Conservation (phyloP, 371 early-diverging fungal genomes). For the Mucor irregularis region DNA sequence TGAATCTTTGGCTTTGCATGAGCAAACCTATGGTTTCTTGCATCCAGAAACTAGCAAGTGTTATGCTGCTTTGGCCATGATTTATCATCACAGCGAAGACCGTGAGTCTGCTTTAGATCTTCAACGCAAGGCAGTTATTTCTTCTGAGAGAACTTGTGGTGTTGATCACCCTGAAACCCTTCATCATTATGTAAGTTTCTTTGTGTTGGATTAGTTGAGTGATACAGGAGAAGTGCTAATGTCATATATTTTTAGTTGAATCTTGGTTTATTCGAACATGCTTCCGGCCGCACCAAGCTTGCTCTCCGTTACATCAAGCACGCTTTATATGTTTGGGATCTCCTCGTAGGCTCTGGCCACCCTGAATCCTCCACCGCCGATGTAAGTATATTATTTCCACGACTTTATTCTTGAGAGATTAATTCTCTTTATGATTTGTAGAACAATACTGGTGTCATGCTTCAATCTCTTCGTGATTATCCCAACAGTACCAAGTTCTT, state of each 20-base stretch:
- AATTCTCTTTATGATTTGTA: slow-evolving; percentile 17
- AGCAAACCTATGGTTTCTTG: slow-evolving; percentile 90
- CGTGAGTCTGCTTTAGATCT: slow-evolving; percentile 73
- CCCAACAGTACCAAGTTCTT: slow-evolving; percentile 71
- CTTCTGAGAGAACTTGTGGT: slow-evolving; percentile 84
- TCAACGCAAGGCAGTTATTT: slow-evolving; percentile 86
- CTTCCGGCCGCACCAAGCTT: slow-evolving; percentile 71
- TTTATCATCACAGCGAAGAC: slow-evolving; percentile 81
- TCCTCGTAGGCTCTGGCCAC: slow-evolving; percentile 76
- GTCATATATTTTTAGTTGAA: slow-evolving; percentile 71
- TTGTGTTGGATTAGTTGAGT: too few species aligned
- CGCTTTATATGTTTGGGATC: slow-evolving; percentile 81
- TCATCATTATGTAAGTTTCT: slow-evolving; percentile 76
- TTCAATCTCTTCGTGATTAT: slow-evolving; percentile 74
- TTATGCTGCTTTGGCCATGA: slow-evolving; percentile 86
- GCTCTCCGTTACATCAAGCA: slow-evolving; percentile 82
- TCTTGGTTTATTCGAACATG: slow-evolving; percentile 86
- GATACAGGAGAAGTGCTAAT: too few species aligned
- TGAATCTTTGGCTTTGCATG: slow-evolving; percentile 86
- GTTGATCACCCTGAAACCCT: slow-evolving; percentile 88
- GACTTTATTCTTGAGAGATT: background rate
- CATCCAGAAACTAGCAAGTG: slow-evolving; percentile 88
- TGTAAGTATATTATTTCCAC: slow-evolving; percentile 43
- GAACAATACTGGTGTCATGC: slow-evolving; percentile 86
- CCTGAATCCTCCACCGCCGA: slow-evolving; percentile 86